Evolutionary conservation across 495 filamentous ascomycete species (phyloP).

Genomic region (Durotheca rogersii): DNA sequence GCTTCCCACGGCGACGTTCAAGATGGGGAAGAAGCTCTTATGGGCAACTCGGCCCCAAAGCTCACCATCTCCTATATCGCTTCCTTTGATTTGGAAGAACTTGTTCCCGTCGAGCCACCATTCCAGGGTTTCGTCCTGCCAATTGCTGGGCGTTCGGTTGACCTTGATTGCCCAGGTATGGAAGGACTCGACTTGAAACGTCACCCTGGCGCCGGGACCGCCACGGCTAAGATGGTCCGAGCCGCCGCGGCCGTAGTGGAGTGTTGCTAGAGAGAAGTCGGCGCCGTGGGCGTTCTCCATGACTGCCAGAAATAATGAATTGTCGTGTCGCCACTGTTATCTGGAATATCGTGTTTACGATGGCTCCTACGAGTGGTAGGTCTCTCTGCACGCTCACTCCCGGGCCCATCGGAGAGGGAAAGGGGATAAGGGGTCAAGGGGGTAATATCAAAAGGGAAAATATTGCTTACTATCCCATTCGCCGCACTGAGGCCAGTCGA

Average conservation of each 20-base stretch:
- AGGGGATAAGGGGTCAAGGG: not conserved
- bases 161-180: slow-evolving; percentile 30
- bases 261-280: slow-evolving; percentile 15
- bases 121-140: slow-evolving; percentile 25
- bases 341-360: too few species aligned
- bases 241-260: slow-evolving; percentile 23
- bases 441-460: too few species aligned
- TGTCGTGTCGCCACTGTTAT: too few species aligned
- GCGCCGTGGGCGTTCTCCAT: slow-evolving; percentile 26
- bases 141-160: slow-evolving; percentile 19
- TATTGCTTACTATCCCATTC: slow-evolving; percentile 33
- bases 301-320: slow-evolving; percentile 2
- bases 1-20: slow-evolving; percentile 35
- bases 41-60: slow-evolving; percentile 32
- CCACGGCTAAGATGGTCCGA: slow-evolving; percentile 28
- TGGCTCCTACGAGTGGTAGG: too few species aligned
- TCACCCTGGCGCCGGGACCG: slow-evolving; percentile 6
- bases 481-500: slow-evolving; percentile 25
- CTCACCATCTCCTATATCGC: slow-evolving; percentile 19
- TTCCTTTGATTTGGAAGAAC: slow-evolving; percentile 24
- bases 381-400: too few species aligned
- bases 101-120: slow-evolving; percentile 33
- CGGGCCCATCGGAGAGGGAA: not conserved
- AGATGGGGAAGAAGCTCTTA: slow-evolving; percentile 28
- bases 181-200: slow-evolving; percentile 20